Evolutionary conservation across 176 grass and related monocot species (phyloP).

Genomic region (Eremochloa ophiuroides): DNA sequence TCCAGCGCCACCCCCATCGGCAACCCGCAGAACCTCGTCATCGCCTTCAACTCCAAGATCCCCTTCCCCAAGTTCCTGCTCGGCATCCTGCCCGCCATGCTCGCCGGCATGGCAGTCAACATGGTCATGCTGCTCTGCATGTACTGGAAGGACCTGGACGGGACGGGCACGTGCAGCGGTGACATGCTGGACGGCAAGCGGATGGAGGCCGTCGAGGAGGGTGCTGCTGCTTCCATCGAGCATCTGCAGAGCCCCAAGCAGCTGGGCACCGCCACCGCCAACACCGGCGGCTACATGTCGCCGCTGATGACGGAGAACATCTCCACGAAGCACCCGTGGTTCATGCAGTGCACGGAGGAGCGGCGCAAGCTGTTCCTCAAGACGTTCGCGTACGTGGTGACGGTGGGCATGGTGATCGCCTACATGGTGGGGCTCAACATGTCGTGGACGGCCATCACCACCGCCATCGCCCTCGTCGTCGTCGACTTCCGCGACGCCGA

Average conservation of each 20-base stretch:
- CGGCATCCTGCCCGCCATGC: constrained; percentile 75
- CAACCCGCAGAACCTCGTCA: constrained; percentile 94
- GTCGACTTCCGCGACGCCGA: constrained; percentile 72
- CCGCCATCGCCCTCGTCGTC: constrained; percentile 54
- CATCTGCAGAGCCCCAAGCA: background rate
- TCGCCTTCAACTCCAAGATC: constrained; percentile 83
- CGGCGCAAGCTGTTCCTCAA: constrained; percentile 50
- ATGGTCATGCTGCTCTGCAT: constrained; percentile 66
- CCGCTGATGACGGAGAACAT: constrained; percentile 42
- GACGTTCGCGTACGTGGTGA: constrained; percentile 67
- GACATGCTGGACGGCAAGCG: background rate
- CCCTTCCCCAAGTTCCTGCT: constrained; percentile 67
- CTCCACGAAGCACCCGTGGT: constrained; percentile 38
- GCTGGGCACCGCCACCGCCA: too few relatives aligned
- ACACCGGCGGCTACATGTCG: background rate
- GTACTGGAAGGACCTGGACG: constrained; percentile 68
- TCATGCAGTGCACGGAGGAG: constrained; percentile 54
- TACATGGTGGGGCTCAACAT: constrained; percentile 71
- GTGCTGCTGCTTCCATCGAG: background rate
- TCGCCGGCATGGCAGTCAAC: constrained; percentile 70
- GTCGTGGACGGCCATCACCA: constrained; percentile 72
- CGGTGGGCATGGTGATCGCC: constrained; percentile 54
- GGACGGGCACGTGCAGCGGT: background rate
- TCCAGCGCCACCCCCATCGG: constrained; percentile 87
- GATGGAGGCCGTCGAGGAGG: constrained; percentile 33